Conservation (phyloP, 768 basidiomycete species). For the Mycena leptocephala region DNA sequence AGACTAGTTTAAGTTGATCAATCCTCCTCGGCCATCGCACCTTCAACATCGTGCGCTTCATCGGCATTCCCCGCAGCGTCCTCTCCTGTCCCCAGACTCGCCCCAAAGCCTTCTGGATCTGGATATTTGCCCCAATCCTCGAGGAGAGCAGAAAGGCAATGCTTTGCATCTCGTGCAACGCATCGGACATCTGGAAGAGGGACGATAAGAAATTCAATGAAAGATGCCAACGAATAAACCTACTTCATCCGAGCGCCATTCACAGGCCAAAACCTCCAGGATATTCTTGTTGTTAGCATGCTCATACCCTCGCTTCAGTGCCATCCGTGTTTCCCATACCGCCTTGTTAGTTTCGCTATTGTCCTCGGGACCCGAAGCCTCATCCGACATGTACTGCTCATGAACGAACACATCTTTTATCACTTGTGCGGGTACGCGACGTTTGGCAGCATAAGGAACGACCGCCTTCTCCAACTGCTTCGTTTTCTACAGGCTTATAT, state of each 20-base stretch:
- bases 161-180: background rate
- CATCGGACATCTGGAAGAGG: background rate
- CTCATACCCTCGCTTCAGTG: no score
- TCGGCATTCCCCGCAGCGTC: no score
- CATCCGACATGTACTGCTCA: slow-evolving; percentile 17
- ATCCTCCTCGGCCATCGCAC: background rate
- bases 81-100: background rate
- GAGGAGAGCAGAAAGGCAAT: background rate
- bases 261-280: background rate
- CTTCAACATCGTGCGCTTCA: background rate
- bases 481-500: background rate
- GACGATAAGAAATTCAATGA: background rate
- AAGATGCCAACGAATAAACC: background rate
- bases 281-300: background rate
- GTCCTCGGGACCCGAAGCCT: background rate
- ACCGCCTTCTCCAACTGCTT: background rate
- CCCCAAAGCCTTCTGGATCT: background rate
- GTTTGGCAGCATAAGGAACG: background rate
- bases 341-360: background rate
- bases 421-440: background rate
- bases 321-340: background rate
- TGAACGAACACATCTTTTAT: background rate
- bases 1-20: background rate
- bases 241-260: background rate
- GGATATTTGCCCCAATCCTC: background rate